phyloP scores from a whole-genome alignment of 192 early-diverging fungal species.

The Gryganskiella cystojenkinii region DNA sequence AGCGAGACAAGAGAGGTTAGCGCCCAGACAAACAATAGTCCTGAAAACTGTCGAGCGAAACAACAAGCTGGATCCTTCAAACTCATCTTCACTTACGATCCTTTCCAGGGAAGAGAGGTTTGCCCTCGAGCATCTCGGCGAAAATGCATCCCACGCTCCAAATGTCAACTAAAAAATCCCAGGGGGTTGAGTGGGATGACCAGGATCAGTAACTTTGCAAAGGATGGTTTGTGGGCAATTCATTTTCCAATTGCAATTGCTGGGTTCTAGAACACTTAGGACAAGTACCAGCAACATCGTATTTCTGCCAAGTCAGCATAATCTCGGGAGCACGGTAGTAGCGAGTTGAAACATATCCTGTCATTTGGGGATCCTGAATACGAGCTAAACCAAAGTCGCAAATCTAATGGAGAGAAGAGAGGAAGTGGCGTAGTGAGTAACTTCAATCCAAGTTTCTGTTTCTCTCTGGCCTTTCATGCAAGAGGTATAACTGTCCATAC shows the following conservation, averaged over 20 bases:
- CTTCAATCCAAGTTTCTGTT: neutral
- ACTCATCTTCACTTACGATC: slow-evolving; percentile 69
- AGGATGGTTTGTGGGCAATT: no score
- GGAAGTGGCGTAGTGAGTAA: neutral
- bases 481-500: slow-evolving; percentile 54
- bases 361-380: slow-evolving; percentile 95
- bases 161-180: slow-evolving; percentile 75
- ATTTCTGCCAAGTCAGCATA: slow-evolving; percentile 99
- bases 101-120: slow-evolving; percentile 95
- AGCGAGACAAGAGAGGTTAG: neutral
- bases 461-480: no score
- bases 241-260: no score
- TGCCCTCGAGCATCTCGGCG: slow-evolving; percentile 95
- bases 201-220: no score
- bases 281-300: slow-evolving; percentile 81
- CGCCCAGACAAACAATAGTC: neutral
- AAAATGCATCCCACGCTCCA: slow-evolving; percentile 97
- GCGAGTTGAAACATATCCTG: slow-evolving; percentile 94
- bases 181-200: neutral
- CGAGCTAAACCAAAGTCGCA: slow-evolving; percentile 98
- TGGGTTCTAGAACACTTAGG: neutral
- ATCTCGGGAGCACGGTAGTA: slow-evolving; percentile 99
- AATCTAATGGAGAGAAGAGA: slow-evolving; percentile 59
- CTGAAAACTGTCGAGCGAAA: neutral
- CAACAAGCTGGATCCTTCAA: no score